Evolutionary conservation across 805 yeast genomes (phyloP).

Genomic region (Kurtzmaniella cleridarum): DNA sequence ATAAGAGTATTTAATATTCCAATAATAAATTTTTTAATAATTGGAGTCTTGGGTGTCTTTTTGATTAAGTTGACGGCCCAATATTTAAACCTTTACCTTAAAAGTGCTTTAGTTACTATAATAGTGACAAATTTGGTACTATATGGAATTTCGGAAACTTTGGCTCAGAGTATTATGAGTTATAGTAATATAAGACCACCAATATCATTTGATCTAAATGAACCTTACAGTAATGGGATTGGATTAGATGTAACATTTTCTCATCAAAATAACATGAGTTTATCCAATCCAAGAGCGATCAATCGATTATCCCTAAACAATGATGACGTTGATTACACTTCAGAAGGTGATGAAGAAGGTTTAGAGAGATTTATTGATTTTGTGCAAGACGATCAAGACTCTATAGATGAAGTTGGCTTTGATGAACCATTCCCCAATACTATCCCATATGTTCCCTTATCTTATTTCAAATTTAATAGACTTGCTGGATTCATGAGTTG

Average conservation of each 20-base stretch:
- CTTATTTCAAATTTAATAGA: slow-evolving; percentile 59
- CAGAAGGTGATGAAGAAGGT: slow-evolving; percentile 14
- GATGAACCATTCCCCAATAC: neutral
- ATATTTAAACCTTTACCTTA: slow-evolving; percentile 57
- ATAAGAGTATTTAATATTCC: slow-evolving; percentile 47
- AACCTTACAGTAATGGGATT: slow-evolving; percentile 7
- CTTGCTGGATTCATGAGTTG: slow-evolving; percentile 76
- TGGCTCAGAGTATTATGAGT: slow-evolving; percentile 68
- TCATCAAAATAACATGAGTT: too few species aligned
- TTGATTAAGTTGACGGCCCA: slow-evolving; percentile 49
- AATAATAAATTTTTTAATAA: slow-evolving; percentile 48
- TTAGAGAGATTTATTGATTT: slow-evolving; percentile 26
- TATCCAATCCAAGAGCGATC: neutral
- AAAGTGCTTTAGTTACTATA: slow-evolving; percentile 68
- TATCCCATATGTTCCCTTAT: slow-evolving; percentile 18
- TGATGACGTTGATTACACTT: slow-evolving; percentile 6
- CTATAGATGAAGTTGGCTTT: slow-evolving; percentile 5
- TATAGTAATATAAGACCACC: slow-evolving; percentile 18
- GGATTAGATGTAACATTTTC: slow-evolving; percentile 7
- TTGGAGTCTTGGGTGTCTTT: slow-evolving; percentile 43
- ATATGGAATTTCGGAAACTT: slow-evolving; percentile 84
- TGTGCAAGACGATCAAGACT: slow-evolving; percentile 24
- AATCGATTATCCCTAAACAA: neutral
- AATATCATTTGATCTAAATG: slow-evolving; percentile 16
- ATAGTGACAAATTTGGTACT: slow-evolving; percentile 74